These are phyloP conservation scores for Akanthomyces muscarius DNA, from an alignment of 2,329 filamentous ascomycete genomes.

Conservation along the genomic window DNA sequence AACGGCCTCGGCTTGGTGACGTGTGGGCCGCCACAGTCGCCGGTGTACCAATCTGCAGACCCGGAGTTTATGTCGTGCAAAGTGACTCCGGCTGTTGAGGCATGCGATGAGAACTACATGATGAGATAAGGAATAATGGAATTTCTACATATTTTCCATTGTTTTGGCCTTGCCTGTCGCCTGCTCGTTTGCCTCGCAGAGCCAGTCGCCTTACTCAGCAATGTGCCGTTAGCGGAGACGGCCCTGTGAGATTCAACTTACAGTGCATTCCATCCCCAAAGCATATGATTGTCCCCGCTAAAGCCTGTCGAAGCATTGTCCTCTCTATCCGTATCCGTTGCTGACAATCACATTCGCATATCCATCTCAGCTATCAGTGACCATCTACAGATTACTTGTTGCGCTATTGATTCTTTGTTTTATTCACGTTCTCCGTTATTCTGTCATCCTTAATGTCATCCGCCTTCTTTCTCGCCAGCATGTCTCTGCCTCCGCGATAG, in stretches of 20 bases:
- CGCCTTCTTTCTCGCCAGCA: neutral
- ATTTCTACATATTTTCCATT: too few relatives aligned
- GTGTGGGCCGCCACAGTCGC: neutral
- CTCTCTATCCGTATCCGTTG: neutral
- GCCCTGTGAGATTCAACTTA: neutral
- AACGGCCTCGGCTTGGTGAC: neutral
- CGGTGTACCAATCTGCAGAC: neutral
- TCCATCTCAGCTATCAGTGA: neutral
- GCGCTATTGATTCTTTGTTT: neutral
- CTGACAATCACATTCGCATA: neutral
- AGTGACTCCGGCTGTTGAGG: neutral
- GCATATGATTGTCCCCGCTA: constrained; percentile 2
- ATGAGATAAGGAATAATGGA: too few relatives aligned
- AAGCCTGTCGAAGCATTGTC: neutral
- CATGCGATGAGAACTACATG: neutral
- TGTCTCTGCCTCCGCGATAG: neutral
- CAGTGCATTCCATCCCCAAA: neutral
- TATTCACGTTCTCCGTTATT: too few relatives aligned
- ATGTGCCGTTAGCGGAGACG: neutral
- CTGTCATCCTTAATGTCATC: neutral
- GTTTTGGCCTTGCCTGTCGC: neutral
- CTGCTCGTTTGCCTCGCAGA: neutral
- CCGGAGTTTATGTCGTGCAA: constrained; percentile 1
- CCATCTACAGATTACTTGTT: too few relatives aligned
- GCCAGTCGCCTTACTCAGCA: neutral